Conservation (phyloP, 148 eudicot species). For the Vaccinium corymbosum region DNA sequence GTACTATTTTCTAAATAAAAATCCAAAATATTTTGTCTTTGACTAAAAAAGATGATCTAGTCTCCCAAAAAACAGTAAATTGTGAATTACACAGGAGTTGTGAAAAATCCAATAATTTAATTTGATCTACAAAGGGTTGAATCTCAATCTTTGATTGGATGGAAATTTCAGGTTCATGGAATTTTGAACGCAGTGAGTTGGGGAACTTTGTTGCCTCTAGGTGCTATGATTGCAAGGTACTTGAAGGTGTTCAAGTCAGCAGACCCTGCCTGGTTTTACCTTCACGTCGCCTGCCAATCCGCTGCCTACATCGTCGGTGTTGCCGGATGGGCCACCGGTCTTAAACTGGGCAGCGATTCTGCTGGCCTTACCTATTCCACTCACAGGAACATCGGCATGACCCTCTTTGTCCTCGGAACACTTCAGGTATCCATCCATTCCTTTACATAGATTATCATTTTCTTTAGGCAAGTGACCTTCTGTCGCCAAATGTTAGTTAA, state of each 20-base stretch:
- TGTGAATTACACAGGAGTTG: no score
- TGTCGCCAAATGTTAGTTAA: background rate
- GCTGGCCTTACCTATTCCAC: slow-evolving; percentile 20
- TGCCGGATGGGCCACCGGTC: slow-evolving; percentile 60
- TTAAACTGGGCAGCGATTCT: slow-evolving; percentile 59
- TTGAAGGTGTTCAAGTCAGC: slow-evolving; percentile 49
- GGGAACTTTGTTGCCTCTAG: slow-evolving; percentile 56
- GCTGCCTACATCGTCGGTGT: slow-evolving; percentile 49
- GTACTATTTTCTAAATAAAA: no score
- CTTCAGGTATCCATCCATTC: slow-evolving; percentile 29
- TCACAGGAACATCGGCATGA: slow-evolving; percentile 53
- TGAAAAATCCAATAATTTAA: background rate
- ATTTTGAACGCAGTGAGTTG: slow-evolving; percentile 47
- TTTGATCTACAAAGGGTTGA: background rate
- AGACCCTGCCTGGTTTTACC: slow-evolving; percentile 61
- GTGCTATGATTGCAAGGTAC: slow-evolving; percentile 49
- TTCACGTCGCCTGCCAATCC: slow-evolving; percentile 43
- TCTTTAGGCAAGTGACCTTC: background rate
- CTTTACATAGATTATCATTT: background rate
- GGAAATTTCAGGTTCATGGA: slow-evolving; percentile 41
- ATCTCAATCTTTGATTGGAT: background rate
- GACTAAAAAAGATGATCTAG: no score
- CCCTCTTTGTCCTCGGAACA: slow-evolving; percentile 47
- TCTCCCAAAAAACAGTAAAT: no score
- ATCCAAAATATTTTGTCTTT: no score